Evolutionary conservation across 768 basidiomycete species (phyloP), one percentile per base, ranked within the genome.

Genomic region (Pisolithus microcarpus): DNA sequence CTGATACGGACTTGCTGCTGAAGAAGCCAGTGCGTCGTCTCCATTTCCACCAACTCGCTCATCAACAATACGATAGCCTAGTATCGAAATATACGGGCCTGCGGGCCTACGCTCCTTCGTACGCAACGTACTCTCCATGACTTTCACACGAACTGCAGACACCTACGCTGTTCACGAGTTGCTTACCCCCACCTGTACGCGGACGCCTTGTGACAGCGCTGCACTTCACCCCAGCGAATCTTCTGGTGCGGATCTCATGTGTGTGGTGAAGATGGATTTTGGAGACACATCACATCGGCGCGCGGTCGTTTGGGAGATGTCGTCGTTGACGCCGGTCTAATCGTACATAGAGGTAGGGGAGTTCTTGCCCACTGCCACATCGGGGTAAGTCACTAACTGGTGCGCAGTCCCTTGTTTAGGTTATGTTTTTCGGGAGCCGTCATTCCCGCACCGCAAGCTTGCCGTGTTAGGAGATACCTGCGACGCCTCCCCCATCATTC

Each of bases 81-180:
- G 67, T 36, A 70, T 91, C 31, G 79, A 91, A 43, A 74, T 93
- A 23, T 92, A 84, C 61, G 90, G 91, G 0, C 91, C 88, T 0
- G 78, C 81, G 11, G 90, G 91, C 24, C 66, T 91, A 18, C 85
- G 91, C 26, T 66, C 70, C 18, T 87, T 92, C 65, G 70, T 93
- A 23, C 85, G 91, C 40, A 76, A 77, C 38, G 79, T 78, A 49
- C 73, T 92, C 59, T 75, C 74, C 48, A 77, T 88, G 70, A 90
- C 91, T 0, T 69, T 79, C 38, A 80, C 80, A 7, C 70, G 67
- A 28, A 79, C 81, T 3, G 71, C 75, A 1, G 79, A 84, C 43
- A 76, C 72, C 13, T 93, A 85, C 60, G 77, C 75, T 37, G 87
- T 90, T 1, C 88, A 93, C 62, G 91, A 94, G 61, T 76, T 93